phyloP scores from a whole-genome alignment of 1,284 basidiomycete genomes.

The Irpex sp. region DNA sequence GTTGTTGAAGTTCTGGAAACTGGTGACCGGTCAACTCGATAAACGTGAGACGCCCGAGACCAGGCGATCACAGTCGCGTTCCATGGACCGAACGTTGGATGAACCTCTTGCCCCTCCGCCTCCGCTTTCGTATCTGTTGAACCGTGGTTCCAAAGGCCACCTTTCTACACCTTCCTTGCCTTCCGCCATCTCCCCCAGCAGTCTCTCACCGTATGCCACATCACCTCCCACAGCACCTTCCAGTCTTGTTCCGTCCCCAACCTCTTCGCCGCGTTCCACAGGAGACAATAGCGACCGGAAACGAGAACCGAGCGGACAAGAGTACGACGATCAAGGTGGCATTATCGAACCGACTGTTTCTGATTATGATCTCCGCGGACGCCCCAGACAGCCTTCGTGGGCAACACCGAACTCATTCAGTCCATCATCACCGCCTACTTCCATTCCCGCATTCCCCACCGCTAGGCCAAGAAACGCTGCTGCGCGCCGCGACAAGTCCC shows the following conservation, averaged over 20 bases:
- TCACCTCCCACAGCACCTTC: slow-evolving; percentile 71
- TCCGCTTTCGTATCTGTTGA: slow-evolving; percentile 79
- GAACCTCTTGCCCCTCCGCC: slow-evolving; percentile 84
- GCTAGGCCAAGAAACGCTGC: slow-evolving; percentile 32
- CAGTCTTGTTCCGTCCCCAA: slow-evolving; percentile 68
- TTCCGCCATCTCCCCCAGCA: slow-evolving; percentile 53
- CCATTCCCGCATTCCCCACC: slow-evolving; percentile 23
- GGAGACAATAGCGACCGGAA: slow-evolving; percentile 43
- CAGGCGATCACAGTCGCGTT: slow-evolving; percentile 33
- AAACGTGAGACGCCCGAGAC: slow-evolving; percentile 33
- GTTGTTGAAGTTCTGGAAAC: slow-evolving; percentile 79
- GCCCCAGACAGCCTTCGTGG: slow-evolving; percentile 25
- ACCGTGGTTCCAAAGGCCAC: slow-evolving; percentile 46
- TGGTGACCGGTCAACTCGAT: slow-evolving; percentile 58
- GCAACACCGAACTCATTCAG: slow-evolving; percentile 24
- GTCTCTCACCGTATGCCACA: slow-evolving; percentile 50
- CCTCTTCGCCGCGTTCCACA: slow-evolving; percentile 60
- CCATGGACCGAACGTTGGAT: slow-evolving; percentile 51
- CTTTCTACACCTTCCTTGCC: slow-evolving; percentile 67
- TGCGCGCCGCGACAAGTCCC: slow-evolving; percentile 63
- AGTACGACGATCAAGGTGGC: slow-evolving; percentile 20
- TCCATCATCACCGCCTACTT: slow-evolving; percentile 25
- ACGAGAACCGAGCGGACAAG: slow-evolving; percentile 18
- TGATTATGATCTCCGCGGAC: slow-evolving; percentile 24
- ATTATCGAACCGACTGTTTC: slow-evolving; percentile 18